A percentile compares a stretch with the other conserved stretches of the same genome.
Evolutionary conservation across 129 eudicot genomes (phyloP).

Genomic region (Calendula officinalis): DNA sequence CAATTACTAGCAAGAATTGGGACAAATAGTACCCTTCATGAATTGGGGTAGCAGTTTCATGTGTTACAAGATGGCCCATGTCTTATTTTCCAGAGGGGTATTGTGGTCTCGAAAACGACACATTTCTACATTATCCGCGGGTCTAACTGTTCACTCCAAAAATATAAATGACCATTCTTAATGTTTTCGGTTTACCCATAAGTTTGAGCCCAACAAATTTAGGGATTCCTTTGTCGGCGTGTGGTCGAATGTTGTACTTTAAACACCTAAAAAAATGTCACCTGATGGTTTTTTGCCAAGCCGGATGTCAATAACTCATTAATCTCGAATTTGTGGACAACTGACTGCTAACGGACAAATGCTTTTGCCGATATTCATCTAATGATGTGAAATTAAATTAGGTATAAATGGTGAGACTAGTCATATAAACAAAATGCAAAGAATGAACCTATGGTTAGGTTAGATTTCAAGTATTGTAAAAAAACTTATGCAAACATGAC

Average conservation of each 20-base stretch:
- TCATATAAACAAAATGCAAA: no score
- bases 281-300: no score
- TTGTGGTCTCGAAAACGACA: conserved; percentile 34
- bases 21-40: conserved; percentile 7
- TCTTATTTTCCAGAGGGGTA: conserved; percentile 26
- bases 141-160: conserved; percentile 18
- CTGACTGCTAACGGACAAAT: no score
- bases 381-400: no score
- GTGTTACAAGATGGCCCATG: conserved; percentile 3
- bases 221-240: conserved; percentile 29
- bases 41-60: conserved; percentile 9
- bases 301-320: no score
- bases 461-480: no score
- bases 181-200: conserved; percentile 14
- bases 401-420: no score
- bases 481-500: no score
- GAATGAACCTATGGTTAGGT: no score
- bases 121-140: conserved; percentile 14
- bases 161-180: conserved; percentile 18
- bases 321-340: no score
- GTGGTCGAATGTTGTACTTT: conserved; percentile 21
- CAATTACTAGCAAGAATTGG: conserved; percentile 17
- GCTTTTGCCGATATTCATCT: no score
- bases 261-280: neutral
- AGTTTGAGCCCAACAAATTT: conserved; percentile 17